phyloP scores from a whole-genome alignment of 2,329 filamentous ascomycete genomes.

The Colletotrichum sp. region DNA sequence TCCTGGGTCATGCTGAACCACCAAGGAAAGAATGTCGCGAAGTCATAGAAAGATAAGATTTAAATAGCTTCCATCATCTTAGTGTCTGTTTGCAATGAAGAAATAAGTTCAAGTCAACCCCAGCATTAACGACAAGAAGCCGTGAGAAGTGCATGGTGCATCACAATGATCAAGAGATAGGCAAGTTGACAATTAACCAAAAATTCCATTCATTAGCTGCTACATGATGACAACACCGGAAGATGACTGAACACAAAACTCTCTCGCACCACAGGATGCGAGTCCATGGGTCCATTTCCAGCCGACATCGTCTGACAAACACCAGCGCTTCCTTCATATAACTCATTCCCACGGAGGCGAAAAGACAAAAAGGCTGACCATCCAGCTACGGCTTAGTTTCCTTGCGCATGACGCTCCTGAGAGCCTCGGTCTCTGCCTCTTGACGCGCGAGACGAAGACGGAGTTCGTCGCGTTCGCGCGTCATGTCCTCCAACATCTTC shows the following conservation, averaged over 20 bases:
- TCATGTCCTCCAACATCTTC: slow-evolving; percentile 60
- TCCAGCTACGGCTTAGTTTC: not conserved
- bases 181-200: not conserved
- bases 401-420: slow-evolving; percentile 54
- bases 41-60: not conserved
- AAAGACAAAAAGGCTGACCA: not conserved
- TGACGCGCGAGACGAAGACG: slow-evolving; percentile 66
- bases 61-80: not conserved
- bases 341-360: not conserved
- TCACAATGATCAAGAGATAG: not conserved
- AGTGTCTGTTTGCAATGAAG: not conserved
- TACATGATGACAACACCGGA: not conserved
- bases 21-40: not conserved
- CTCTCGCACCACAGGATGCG: not conserved
- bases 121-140: not conserved
- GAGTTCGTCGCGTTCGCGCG: slow-evolving; percentile 67
- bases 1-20: not conserved
- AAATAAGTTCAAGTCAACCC: not conserved
- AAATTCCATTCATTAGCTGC: not conserved
- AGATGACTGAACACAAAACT: not conserved
- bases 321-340: not conserved
- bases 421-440: slow-evolving; percentile 68
- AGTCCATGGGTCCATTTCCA: not conserved
- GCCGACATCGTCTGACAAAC: not conserved
- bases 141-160: not conserved